Percentiles rank a stretch among this genome's conserved stretches.
Evolutionary conservation across 1,284 basidiomycete genomes (phyloP).

Genomic region (Mycena citricolor): DNA sequence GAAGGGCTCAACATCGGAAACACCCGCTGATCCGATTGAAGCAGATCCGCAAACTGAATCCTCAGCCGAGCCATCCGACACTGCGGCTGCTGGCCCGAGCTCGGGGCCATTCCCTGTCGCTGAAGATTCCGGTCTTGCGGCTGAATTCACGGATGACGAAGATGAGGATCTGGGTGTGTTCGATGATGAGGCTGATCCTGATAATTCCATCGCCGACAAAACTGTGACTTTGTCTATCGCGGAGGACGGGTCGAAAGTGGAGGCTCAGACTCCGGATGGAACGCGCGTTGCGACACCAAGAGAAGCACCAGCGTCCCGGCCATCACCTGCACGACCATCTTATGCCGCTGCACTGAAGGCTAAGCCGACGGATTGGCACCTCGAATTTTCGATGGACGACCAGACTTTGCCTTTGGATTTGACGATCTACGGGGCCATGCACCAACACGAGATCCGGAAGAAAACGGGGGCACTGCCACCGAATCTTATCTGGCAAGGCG

Average conservation of each 20-base stretch:
- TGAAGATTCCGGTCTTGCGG: conserved; percentile 62
- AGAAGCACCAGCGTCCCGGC: conserved; percentile 37
- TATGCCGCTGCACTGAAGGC: conserved; percentile 94
- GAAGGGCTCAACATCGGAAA: conserved; percentile 38
- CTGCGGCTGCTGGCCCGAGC: conserved; percentile 42
- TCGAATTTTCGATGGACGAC: conserved; percentile 93
- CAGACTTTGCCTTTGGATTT: conserved; percentile 80
- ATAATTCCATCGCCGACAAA: conserved; percentile 69
- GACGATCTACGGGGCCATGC: conserved; percentile 95
- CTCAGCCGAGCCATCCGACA: conserved; percentile 30
- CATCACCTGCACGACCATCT: conserved; percentile 59
- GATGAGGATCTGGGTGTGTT: conserved; percentile 81
- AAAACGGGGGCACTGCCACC: conserved; percentile 59
- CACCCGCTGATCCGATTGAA: conserved; percentile 4
- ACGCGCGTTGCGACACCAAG: conserved; percentile 88
- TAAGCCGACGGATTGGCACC: conserved; percentile 93
- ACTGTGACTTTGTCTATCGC: conserved; percentile 83
- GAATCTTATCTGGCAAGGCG: conserved; percentile 83
- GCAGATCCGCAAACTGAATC: conserved; percentile 29
- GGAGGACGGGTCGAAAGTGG: conserved; percentile 87
- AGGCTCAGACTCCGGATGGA: conserved; percentile 95
- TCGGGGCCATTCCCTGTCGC: too few species aligned
- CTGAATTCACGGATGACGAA: conserved; percentile 79
- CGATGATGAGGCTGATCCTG: conserved; percentile 70
- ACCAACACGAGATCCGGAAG: conserved; percentile 81